Percentiles rank a stretch among this genome's conserved stretches.
phyloP scores from a whole-genome alignment of 306 rosid genomes.

The Cucurbita argyrosperma region DNA sequence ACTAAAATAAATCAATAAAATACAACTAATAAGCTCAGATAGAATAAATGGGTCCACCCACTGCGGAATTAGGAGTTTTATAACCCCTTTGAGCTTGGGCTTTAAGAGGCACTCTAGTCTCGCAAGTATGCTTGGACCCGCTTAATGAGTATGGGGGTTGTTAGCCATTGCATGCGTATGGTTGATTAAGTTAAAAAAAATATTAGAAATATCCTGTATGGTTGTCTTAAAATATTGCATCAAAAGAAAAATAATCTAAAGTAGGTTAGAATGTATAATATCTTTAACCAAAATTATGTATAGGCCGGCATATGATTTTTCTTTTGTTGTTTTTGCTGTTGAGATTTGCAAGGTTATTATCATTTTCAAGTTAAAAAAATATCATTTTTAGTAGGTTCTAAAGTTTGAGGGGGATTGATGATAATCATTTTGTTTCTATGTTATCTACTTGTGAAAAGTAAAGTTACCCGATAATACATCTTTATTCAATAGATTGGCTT shows the following conservation, averaged over 20 bases:
- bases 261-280: not conserved
- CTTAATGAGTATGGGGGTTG: not conserved
- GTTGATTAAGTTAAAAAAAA: not conserved
- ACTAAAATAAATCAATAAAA: not conserved
- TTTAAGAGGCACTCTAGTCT: not conserved
- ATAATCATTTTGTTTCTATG: not conserved
- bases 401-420: not conserved
- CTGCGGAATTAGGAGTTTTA: not conserved
- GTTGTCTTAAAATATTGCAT: not conserved
- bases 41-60: not conserved
- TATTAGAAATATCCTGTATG: not conserved
- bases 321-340: not conserved
- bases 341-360: not conserved
- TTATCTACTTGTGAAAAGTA: not conserved
- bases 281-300: not conserved
- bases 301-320: not conserved
- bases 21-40: not conserved
- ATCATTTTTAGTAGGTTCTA: not conserved
- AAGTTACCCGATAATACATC: not conserved
- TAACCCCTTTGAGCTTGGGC: not conserved
- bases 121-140: not conserved
- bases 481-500: not conserved
- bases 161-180: constrained; percentile 2
- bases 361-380: not conserved
- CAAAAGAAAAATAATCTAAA: not conserved